phyloP scores from a whole-genome alignment of 2,329 filamentous ascomycete species.

The Emmonsiellopsis sp. region DNA sequence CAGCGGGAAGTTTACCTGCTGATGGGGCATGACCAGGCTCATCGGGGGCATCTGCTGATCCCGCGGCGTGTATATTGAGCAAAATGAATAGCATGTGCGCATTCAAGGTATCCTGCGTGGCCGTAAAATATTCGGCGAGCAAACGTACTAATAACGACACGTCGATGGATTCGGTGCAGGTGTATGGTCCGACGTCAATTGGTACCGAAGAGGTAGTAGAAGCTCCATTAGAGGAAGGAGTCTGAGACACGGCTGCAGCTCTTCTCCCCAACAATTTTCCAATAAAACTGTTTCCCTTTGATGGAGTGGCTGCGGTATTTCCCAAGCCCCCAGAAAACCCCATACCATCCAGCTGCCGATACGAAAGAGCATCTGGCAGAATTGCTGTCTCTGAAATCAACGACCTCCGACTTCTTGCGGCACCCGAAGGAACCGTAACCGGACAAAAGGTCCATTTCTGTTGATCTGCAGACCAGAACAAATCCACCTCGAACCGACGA shows the following conservation, averaged over 20 bases:
- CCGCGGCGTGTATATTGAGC: conserved; percentile 53
- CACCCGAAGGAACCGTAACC: conserved; percentile 38
- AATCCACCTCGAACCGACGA: conserved; percentile 48
- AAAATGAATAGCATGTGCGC: conserved; percentile 46
- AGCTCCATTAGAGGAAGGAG: neutral
- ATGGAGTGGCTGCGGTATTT: too few species aligned
- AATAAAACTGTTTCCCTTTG: too few species aligned
- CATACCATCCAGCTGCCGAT: neutral
- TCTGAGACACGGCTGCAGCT: too few species aligned
- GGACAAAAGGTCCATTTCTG: conserved; percentile 54
- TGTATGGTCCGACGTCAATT: conserved; percentile 43
- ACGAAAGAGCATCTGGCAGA: neutral
- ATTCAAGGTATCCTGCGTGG: conserved; percentile 46
- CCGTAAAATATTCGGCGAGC: conserved; percentile 44
- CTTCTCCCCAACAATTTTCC: too few species aligned
- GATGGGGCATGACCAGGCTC: conserved; percentile 33
- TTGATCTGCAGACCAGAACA: conserved; percentile 54
- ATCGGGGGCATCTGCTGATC: conserved; percentile 33
- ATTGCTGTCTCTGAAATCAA: too few species aligned
- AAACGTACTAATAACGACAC: conserved; percentile 43
- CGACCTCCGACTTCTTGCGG: too few species aligned
- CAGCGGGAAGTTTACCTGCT: conserved; percentile 36
- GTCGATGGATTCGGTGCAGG: conserved; percentile 47
- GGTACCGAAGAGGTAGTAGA: conserved; percentile 21
- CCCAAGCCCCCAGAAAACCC: too few species aligned